Evolutionary conservation across 192 early-diverging fungal species (phyloP).

Genomic region (Podila epigama): DNA sequence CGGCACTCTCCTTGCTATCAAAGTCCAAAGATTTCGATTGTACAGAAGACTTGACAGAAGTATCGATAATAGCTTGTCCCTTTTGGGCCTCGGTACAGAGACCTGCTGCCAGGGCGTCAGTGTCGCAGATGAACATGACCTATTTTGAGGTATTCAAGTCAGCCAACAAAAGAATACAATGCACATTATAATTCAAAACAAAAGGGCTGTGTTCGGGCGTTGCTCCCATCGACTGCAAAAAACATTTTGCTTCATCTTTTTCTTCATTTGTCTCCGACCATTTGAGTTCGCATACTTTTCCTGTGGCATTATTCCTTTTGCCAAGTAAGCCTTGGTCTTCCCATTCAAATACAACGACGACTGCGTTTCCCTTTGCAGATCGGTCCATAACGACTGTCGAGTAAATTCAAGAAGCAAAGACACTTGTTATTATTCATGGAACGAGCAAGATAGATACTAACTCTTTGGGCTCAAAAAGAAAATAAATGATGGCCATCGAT

Average conservation of each 20-base stretch:
- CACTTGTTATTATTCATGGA: too few species aligned
- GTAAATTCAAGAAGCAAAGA: too few species aligned
- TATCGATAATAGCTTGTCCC: slow-evolving; percentile 65
- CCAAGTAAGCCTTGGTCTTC: slow-evolving; percentile 54
- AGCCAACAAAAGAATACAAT: too few species aligned
- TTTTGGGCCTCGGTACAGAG: slow-evolving; percentile 59
- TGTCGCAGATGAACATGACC: slow-evolving; percentile 62
- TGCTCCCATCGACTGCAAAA: too few species aligned
- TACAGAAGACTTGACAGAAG: slow-evolving; percentile 41
- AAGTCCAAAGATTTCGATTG: slow-evolving; percentile 46
- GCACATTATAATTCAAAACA: too few species aligned
- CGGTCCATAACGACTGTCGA: slow-evolving; percentile 30
- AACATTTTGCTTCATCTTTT: too few species aligned
- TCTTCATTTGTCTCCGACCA: neutral
- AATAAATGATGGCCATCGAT: too few species aligned
- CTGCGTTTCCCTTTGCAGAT: slow-evolving; percentile 47
- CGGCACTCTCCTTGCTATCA: slow-evolving; percentile 27
- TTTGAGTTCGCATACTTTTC: slow-evolving; percentile 11
- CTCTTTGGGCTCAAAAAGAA: too few species aligned
- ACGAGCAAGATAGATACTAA: too few species aligned
- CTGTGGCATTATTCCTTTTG: slow-evolving; percentile 15
- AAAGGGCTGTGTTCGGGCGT: neutral
- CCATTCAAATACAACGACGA: slow-evolving; percentile 58
- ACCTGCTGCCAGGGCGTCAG: slow-evolving; percentile 56
- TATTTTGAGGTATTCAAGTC: too few species aligned